Evolutionary conservation across 1,284 basidiomycete genomes (phyloP).

Genomic region (Somion occarium): DNA sequence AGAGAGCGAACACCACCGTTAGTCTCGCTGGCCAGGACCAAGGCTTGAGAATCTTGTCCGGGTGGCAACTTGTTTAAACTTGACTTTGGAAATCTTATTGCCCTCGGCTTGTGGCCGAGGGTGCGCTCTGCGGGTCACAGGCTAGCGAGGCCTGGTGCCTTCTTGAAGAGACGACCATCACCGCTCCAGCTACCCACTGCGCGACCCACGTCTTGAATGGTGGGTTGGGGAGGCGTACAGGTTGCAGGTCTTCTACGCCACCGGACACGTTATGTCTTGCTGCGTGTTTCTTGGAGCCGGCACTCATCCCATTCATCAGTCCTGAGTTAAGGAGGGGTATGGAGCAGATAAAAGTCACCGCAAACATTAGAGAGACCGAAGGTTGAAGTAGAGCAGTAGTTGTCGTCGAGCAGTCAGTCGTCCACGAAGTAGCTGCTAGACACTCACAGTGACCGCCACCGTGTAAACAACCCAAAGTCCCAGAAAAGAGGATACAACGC

Average conservation of each 20-base stretch:
- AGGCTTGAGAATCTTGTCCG: too few species aligned
- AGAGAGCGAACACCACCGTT: too few species aligned
- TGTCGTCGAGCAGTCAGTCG: background rate
- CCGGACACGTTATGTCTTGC: background rate
- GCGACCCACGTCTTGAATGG: background rate
- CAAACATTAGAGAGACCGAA: too few species aligned
- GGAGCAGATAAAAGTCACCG: too few species aligned
- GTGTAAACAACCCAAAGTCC: background rate
- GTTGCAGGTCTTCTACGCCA: background rate
- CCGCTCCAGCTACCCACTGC: background rate
- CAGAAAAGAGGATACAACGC: background rate
- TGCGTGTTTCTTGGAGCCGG: background rate
- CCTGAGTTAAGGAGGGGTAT: too few species aligned
- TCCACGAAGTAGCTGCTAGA: background rate
- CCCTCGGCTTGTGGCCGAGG: background rate
- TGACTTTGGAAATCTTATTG: too few species aligned
- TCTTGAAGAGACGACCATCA: background rate
- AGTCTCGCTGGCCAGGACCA: too few species aligned
- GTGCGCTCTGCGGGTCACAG: background rate
- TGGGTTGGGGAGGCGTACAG: background rate
- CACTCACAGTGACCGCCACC: background rate
- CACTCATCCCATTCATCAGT: background rate
- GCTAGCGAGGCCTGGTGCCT: background rate
- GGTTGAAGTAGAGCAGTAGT: background rate
- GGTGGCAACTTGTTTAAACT: too few species aligned